These are phyloP conservation scores for Cylindricascospora bacillispora DNA, from an alignment of 1,139 yeast species.

Conservation along the genomic window DNA sequence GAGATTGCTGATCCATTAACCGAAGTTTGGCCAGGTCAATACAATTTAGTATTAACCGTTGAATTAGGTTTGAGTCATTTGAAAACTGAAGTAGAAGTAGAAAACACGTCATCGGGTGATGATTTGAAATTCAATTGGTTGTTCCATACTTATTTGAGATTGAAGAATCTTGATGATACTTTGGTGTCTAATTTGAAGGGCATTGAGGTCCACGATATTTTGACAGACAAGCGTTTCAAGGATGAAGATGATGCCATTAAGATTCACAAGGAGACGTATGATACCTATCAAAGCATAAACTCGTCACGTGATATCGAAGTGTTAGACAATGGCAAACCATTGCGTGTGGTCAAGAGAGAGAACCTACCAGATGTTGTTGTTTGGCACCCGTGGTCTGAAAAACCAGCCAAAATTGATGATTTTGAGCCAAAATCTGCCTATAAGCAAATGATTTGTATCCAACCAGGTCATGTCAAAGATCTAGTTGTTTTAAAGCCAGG, in stretches of 20 bases:
- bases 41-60: slow-evolving; percentile 63
- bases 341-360: slow-evolving; percentile 49
- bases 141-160: slow-evolving; percentile 80
- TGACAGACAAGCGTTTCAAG: slow-evolving; percentile 45
- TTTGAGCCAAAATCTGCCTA: slow-evolving; percentile 78
- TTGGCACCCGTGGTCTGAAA: slow-evolving; percentile 94
- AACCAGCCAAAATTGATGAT: slow-evolving; percentile 70
- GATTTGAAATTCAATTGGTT: slow-evolving; percentile 83
- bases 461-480: slow-evolving; percentile 77
- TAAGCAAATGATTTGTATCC: slow-evolving; percentile 82
- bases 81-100: slow-evolving; percentile 59
- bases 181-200: slow-evolving; percentile 69
- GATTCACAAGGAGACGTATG: slow-evolving; percentile 70
- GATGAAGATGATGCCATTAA: slow-evolving; percentile 65
- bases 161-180: slow-evolving; percentile 66
- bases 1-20: slow-evolving; percentile 51
- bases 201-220: slow-evolving; percentile 60
- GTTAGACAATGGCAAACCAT: slow-evolving; percentile 55
- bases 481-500: slow-evolving; percentile 55
- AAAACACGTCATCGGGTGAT: slow-evolving; percentile 39
- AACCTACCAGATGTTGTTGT: slow-evolving; percentile 83
- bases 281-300: slow-evolving; percentile 58
- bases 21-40: slow-evolving; percentile 55
- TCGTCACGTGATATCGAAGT: slow-evolving; percentile 46
- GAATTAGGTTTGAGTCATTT: slow-evolving; percentile 42